Base-by-base conservation (phyloP, 345 rosid genomes). In the Populus simonii region DNA sequence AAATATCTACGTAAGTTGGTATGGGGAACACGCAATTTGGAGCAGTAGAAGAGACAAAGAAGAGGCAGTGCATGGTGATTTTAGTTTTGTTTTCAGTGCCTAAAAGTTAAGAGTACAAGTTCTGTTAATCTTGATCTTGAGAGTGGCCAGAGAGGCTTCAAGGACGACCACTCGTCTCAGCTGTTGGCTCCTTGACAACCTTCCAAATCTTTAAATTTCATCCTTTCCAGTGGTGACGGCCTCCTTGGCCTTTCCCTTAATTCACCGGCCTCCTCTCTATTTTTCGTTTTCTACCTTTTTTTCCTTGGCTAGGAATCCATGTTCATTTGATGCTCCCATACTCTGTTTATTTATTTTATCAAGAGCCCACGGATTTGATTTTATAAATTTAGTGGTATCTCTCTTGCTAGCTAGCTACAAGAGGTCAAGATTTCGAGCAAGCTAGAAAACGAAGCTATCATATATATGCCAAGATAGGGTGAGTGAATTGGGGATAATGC, bases 131-230 rank as follows among this genome's bases (percentile, higher is more conserved):
- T 62, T n/a, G 18, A 29, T 6, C 25, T 8, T 62, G 66, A 62
- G 35, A 59, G 67, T 72, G 80, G 71, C 74, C 68, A 15, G 7
- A 31, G 8, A 68, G 23, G 47, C 51, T 66, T 29, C 55, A 63
- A 70, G 76, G 74, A 70, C 82, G 83, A 63, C 80, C 71, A 75
- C 76, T 82, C 85, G 83, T 85, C 87, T 77, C 78, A 12, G 73
- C 66, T 39, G 57, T 25, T 79, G 79, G 76, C 76, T 45, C 23
- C 74, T 33, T 5, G 36, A 10, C 68, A 13, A 18, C 35, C 31
- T 8, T 20, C 23, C 61, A 53, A 38, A 13, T 55, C 10, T 57
- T 57, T 35, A 12, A 11, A 9, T 73, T 3, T 57, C 66, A 18
- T 20, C 65, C 43, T 25, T 39, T 62, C 45, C 55, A 62, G 27